Conservation (phyloP, 179 eudicot genomes). For the Silene vulgaris region DNA sequence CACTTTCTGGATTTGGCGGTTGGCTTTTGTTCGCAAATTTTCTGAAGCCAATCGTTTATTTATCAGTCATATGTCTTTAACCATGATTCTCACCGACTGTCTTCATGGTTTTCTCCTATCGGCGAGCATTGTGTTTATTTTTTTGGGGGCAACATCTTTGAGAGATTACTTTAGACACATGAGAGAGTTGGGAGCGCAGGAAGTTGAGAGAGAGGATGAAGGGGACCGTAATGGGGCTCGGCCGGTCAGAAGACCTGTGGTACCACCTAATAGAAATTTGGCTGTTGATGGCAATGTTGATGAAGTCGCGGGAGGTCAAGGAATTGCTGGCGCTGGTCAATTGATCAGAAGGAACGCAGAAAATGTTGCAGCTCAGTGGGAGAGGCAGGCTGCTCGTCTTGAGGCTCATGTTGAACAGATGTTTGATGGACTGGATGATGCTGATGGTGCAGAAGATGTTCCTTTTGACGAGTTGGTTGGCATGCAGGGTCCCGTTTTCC, state of each 20-base stretch:
- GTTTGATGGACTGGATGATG: conserved; percentile 97
- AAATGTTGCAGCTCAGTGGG: conserved; percentile 94
- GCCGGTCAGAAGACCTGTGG: conserved; percentile 76
- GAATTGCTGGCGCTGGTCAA: conserved; percentile 89
- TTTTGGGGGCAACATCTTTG: conserved; percentile 92
- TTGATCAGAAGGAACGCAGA: conserved; percentile 86
- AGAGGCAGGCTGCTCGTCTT: conserved; percentile 97
- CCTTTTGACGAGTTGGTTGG: conserved; percentile 99
- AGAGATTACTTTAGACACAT: conserved; percentile 91
- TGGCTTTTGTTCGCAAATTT: conserved; percentile 83
- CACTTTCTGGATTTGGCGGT: conserved; percentile 96
- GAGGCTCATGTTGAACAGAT: conserved; percentile 99
- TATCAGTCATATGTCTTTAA: conserved; percentile 71
- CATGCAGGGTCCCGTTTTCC: conserved; percentile 98
- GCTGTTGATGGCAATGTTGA: conserved; percentile 73
- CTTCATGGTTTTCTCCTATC: conserved; percentile 95
- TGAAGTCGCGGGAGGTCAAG: conserved; percentile 69
- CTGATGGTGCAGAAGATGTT: conserved; percentile 99
- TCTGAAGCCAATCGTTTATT: conserved; percentile 81
- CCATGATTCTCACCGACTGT: conserved; percentile 81
- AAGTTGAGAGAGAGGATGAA: conserved; percentile 89
- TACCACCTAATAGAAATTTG: conserved; percentile 61
- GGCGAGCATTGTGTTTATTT: conserved; percentile 96
- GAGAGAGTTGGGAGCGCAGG: conserved; percentile 84
- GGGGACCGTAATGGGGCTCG: conserved; percentile 92